Percentiles rank a stretch among this genome's conserved stretches.
Conservation (phyloP, 805 yeast genomes). For the Yamadazyma paraphyllophila region DNA sequence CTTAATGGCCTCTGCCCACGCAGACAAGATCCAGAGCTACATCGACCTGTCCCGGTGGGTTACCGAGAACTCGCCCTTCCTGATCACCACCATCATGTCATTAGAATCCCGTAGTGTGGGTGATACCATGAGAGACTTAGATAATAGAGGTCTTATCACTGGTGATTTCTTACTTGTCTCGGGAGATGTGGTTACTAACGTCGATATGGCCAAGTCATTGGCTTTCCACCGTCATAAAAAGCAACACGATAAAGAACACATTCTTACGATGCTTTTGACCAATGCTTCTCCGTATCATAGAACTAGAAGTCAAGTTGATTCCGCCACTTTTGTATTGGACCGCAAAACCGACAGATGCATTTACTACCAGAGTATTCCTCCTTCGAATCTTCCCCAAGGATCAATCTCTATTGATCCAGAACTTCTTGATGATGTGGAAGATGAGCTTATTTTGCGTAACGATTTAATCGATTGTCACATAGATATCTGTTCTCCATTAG, state of each 20-base stretch:
- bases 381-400: constrained; percentile 36
- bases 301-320: constrained; percentile 75
- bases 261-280: constrained; percentile 89
- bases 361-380: constrained; percentile 77
- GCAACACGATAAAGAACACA: constrained; percentile 80
- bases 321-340: constrained; percentile 83
- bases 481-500: constrained; percentile 91
- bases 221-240: constrained; percentile 71
- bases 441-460: constrained; percentile 77
- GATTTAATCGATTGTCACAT: constrained; percentile 95
- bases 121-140: constrained; percentile 95
- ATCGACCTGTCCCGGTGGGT: constrained; percentile 72
- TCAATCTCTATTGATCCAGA: constrained; percentile 76
- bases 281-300: constrained; percentile 83
- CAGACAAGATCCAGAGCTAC: constrained; percentile 81
- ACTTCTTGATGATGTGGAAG: constrained; percentile 66
- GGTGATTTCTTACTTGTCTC: constrained; percentile 88
- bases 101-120: constrained; percentile 91
- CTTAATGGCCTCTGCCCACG: constrained; percentile 86
- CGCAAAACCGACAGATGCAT: constrained; percentile 71
- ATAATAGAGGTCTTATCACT: constrained; percentile 81
- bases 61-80: constrained; percentile 71
- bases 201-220: constrained; percentile 73
- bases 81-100: constrained; percentile 73
- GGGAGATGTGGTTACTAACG: constrained; percentile 94